Evolutionary conservation across 179 eudicot species (phyloP).

Genomic region (Amaranthus tricolor): DNA sequence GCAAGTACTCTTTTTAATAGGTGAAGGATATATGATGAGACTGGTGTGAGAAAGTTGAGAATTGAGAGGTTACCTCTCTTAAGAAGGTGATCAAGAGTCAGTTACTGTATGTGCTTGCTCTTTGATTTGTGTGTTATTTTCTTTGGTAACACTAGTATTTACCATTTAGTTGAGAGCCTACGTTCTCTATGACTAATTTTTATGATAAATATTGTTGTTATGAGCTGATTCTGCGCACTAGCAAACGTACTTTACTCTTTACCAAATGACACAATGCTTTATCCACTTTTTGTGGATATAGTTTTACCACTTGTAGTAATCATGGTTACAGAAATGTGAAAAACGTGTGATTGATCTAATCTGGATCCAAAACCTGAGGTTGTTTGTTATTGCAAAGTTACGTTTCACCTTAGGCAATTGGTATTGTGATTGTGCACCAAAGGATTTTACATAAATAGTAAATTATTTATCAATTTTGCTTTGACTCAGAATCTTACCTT

Average conservation of each 20-base stretch:
- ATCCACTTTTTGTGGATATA: background rate
- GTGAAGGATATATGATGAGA: slow-evolving; percentile 1
- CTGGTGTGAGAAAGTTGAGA: background rate
- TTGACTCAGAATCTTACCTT: slow-evolving; percentile 26
- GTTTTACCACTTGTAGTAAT: background rate
- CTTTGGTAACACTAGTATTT: background rate
- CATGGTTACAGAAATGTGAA: background rate
- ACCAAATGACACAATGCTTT: background rate
- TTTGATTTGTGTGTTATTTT: background rate
- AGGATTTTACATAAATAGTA: background rate
- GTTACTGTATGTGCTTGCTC: background rate
- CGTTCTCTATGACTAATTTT: background rate
- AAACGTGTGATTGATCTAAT: background rate
- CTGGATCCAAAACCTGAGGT: background rate
- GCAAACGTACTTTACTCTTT: background rate
- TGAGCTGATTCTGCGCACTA: background rate
- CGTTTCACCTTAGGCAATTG: background rate
- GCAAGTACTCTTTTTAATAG: background rate
- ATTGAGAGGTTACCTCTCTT: background rate
- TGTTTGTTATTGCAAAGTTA: background rate
- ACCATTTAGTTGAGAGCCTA: background rate
- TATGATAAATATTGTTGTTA: background rate
- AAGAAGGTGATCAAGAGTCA: background rate
- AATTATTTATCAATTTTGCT: background rate
- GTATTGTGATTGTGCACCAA: background rate